phyloP scores from a whole-genome alignment of 2,329 filamentous ascomycete species.

The Leptographium procerum region DNA sequence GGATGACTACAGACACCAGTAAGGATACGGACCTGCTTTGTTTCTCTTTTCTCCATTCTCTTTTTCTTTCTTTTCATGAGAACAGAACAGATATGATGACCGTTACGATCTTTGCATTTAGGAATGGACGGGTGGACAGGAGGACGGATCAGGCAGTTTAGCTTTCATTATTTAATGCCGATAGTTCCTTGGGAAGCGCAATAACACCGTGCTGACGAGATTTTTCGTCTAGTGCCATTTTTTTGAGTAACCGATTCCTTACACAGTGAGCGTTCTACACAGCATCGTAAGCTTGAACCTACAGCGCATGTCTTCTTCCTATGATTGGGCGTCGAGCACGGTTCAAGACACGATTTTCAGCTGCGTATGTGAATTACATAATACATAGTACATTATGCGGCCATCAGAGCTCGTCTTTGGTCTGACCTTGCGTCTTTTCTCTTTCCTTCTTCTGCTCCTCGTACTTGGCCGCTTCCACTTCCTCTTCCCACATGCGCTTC shows the following conservation, averaged over 20 bases:
- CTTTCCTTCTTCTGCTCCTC: constrained; percentile 3
- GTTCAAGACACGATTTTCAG: too few relatives aligned
- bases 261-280: too few relatives aligned
- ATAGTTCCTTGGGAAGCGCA: neutral
- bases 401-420: constrained; percentile 20
- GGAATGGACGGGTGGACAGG: neutral
- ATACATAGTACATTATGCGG: too few relatives aligned
- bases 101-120: neutral
- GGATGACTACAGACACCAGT: neutral
- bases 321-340: too few relatives aligned
- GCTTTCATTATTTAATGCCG: neutral
- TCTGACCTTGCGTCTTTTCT: neutral
- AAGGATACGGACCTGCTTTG: neutral
- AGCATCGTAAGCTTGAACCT: too few relatives aligned
- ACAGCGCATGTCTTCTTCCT: too few relatives aligned
- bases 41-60: neutral
- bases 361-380: neutral
- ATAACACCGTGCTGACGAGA: neutral
- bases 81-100: neutral
- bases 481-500: constrained; percentile 51
- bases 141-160: neutral
- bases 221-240: neutral
- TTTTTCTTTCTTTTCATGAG: neutral
- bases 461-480: constrained; percentile 12
- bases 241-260: neutral